Base-by-base conservation (phyloP, 768 basidiomycete genomes). In the Amanita muscaria region DNA sequence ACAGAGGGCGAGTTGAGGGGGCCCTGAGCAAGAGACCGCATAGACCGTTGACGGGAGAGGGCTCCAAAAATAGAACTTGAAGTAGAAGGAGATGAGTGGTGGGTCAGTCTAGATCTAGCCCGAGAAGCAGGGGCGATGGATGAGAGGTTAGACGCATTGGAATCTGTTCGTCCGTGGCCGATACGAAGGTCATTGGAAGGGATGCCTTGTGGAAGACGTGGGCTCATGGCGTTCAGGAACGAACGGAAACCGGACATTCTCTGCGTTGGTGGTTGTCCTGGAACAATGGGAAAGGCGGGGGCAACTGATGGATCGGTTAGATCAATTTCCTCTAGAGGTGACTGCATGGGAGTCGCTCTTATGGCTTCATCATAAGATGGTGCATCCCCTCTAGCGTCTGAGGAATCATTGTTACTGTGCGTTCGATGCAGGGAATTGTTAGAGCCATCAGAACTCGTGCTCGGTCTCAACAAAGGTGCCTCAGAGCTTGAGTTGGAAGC, bases 281-380 rank as follows among this genome's bases (percentile, higher is more conserved):
- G 49, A 14, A 54, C 43, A 4, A 50, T 15, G 11, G 56, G 39
- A 30, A 49, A 36, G 25, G 56, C 25, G 21, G 40, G 52, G 22
- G 46, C 29, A 47, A 47, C 34, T 21, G 39, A 42, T 14, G 41
- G 15, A 8, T 59, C 56, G 2, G 56, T 35, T 8, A 49, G 49
- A 30, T 30, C 32, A 24, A 42, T 18, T 29, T 42, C 30, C 21
- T 24, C 42, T 2, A 27, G 38, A 42, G 36, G 44, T 2, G 36
- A 45, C 19, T n/a, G 44, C 19, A 30, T 30, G 22, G 35, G 15
- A 23, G 25, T 22, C 15, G 12, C 5, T 46, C 59, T 29, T 4
- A 73, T 64, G 9, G 72, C 73, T 60, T 85, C 82, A 40, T 72
- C 75, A 58, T 88, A 88, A 0, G 83, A 60, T 3, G 85, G 84